These are phyloP conservation scores for Dillenia suffruticosa DNA, from an alignment of 164 flowering plant genomes.

Conservation along the genomic window DNA sequence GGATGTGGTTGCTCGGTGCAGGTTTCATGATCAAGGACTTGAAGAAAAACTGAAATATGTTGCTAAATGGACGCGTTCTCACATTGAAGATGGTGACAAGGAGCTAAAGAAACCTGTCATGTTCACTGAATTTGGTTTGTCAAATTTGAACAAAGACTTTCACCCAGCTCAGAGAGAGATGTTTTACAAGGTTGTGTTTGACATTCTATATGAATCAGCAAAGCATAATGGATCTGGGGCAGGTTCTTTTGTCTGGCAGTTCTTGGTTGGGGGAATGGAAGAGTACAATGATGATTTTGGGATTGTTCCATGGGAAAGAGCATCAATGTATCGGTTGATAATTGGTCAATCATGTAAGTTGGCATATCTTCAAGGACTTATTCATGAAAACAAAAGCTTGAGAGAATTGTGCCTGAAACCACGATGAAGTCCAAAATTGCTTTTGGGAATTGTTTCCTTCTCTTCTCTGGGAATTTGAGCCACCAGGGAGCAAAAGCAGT, in stretches of 20 bases:
- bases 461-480: not conserved
- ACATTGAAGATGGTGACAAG: conserved; percentile 80
- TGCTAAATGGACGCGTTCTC: conserved; percentile 63
- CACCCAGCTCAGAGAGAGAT: conserved; percentile 55
- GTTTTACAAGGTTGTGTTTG: conserved; percentile 43
- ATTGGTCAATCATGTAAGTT: conserved; percentile 67
- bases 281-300: conserved; percentile 77
- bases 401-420: conserved; percentile 37
- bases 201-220: conserved; percentile 66
- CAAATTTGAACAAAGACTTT: conserved; percentile 51
- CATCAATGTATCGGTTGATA: conserved; percentile 39
- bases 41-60: conserved; percentile 58
- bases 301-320: conserved; percentile 69
- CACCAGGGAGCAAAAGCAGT: not conserved
- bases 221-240: conserved; percentile 63
- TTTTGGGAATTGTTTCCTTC: not conserved
- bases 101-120: conserved; percentile 71
- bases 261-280: conserved; percentile 80
- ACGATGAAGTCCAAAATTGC: conserved; percentile 4
- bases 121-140: conserved; percentile 79
- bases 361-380: conserved; percentile 28
- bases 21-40: conserved; percentile 41
- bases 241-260: conserved; percentile 83
- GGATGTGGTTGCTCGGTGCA: conserved; percentile 7
- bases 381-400: conserved; percentile 15